A percentile compares a stretch with the other conserved stretches of the same genome.
Evolutionary conservation across 306 rosid species (phyloP).

Genomic region (Prunus dulcis): DNA sequence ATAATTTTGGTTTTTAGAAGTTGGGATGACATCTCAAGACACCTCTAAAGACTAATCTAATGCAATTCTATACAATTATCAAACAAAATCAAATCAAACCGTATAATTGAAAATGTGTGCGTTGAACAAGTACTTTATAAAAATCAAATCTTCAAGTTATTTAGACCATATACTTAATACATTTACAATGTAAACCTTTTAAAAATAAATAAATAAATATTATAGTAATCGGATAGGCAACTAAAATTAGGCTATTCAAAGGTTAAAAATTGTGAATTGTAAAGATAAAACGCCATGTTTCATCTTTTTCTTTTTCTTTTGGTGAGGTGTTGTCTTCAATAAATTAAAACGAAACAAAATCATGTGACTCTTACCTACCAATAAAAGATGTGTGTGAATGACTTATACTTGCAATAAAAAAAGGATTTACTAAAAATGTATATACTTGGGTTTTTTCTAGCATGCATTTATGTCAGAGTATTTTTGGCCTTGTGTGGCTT

Average conservation of each 20-base stretch:
- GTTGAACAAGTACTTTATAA: neutral
- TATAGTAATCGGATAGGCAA: too few relatives aligned
- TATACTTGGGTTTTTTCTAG: too few relatives aligned
- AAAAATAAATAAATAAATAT: too few relatives aligned
- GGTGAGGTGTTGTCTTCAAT: neutral
- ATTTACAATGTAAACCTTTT: neutral
- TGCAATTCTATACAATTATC: neutral
- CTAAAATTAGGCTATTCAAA: neutral
- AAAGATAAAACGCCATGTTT: neutral
- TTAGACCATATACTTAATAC: neutral
- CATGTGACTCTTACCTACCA: neutral
- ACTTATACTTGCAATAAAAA: too few relatives aligned
- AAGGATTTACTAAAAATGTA: too few relatives aligned
- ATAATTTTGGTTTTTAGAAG: too few relatives aligned
- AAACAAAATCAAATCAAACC: neutral
- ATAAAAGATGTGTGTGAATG: neutral
- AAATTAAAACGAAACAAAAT: neutral
- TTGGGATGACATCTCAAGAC: too few relatives aligned
- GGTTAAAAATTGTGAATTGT: neutral
- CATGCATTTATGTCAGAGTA: too few relatives aligned
- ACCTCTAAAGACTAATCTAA: neutral
- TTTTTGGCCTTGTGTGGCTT: too few relatives aligned
- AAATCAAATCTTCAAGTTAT: neutral
- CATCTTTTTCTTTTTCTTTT: neutral
- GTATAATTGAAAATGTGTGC: neutral